phyloP scores from a whole-genome alignment of 345 rosid genomes.

The Salix dunnii region DNA sequence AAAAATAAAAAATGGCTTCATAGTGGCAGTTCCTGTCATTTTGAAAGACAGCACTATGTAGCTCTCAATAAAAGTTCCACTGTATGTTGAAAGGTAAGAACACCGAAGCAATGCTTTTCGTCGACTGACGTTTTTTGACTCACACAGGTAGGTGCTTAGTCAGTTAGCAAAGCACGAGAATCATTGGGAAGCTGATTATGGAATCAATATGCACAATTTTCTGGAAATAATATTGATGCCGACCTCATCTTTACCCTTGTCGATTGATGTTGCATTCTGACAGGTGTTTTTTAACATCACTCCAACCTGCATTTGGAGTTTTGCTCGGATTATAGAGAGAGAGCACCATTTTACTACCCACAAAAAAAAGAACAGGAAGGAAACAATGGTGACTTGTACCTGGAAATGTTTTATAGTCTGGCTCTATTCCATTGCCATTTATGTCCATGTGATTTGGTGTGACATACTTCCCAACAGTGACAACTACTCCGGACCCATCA shows the following conservation, averaged over 20 bases:
- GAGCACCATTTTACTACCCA: neutral
- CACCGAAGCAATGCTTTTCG: neutral
- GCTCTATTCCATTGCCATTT: constrained; percentile 90
- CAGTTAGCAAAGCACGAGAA: constrained; percentile 3
- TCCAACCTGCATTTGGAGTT: constrained; percentile 55
- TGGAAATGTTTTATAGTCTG: constrained; percentile 64
- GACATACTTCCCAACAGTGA: constrained; percentile 80
- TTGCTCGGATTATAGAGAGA: constrained; percentile 2
- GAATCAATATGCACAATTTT: neutral
- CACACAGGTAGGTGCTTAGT: neutral
- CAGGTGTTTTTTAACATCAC: constrained; percentile 56
- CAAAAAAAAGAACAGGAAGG: neutral
- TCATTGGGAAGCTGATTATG: neutral
- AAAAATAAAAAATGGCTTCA: neutral
- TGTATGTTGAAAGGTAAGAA: neutral
- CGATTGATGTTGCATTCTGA: constrained; percentile 48
- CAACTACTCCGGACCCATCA: constrained; percentile 91
- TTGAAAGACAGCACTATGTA: neutral
- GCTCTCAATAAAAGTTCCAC: neutral
- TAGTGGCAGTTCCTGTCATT: neutral
- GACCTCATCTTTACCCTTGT: constrained; percentile 39
- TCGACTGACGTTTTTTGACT: neutral
- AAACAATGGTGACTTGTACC: constrained; percentile 35
- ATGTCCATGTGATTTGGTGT: constrained; percentile 87
- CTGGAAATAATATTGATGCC: neutral